Percentiles rank a stretch among this genome's conserved stretches.
These are phyloP conservation scores for Pythium phragmitis DNA, from an alignment of 352 stramenopile genomes.

Conservation along the genomic window DNA sequence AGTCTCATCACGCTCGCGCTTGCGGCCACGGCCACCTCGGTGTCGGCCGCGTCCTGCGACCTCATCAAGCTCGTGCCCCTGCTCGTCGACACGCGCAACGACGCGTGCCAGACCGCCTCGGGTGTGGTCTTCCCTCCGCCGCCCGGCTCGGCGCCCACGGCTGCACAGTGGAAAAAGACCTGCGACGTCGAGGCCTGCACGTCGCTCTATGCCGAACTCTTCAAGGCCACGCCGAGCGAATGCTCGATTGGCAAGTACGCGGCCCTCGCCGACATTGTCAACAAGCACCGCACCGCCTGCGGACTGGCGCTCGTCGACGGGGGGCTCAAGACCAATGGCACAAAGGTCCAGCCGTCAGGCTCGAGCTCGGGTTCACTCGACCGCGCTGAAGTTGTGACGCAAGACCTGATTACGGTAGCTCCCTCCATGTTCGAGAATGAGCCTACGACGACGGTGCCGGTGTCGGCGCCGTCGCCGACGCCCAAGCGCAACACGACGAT, in stretches of 20 bases:
- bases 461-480: constrained; percentile 2
- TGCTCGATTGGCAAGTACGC: constrained; percentile 23
- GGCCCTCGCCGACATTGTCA: constrained; percentile 22
- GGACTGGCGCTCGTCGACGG: constrained; percentile 10
- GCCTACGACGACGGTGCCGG: neutral
- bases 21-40: neutral
- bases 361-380: constrained; percentile 8
- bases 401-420: constrained; percentile 6
- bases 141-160: neutral
- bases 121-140: constrained; percentile 23
- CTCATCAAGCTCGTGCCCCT: constrained; percentile 25
- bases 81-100: constrained; percentile 26
- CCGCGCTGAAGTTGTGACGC: neutral
- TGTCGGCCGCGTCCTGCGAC: constrained; percentile 19
- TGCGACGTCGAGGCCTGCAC: constrained; percentile 20
- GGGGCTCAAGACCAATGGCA: neutral
- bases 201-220: constrained; percentile 15
- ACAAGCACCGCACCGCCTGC: constrained; percentile 19
- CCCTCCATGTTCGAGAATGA: neutral
- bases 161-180: constrained; percentile 11
- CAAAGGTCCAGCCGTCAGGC: neutral
- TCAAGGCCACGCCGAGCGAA: constrained; percentile 11
- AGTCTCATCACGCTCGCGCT: constrained; percentile 5
- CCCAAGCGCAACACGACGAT: constrained; percentile 24
- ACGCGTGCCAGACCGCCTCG: constrained; percentile 21